Evolutionary conservation across 371 early-diverging fungal genomes (phyloP), one percentile per base, ranked within the genome.

Genomic region (Rhizomucor miehei): DNA sequence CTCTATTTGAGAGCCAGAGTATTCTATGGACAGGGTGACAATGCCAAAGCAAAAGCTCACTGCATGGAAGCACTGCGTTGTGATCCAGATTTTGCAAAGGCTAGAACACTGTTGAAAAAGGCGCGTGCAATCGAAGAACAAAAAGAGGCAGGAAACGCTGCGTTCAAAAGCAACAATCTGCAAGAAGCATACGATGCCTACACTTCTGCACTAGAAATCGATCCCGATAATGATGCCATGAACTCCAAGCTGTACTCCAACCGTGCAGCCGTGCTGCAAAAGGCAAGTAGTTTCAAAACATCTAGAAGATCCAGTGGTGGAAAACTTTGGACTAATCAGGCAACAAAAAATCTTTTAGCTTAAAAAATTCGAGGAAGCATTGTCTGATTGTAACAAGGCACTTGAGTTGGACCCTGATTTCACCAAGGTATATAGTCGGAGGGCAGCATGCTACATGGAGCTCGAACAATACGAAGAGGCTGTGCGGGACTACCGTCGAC

Each of bases 391-490:
- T 58, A 78, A 83, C 52, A 73, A 78, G 48, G 86, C 91, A 13
- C 56, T 90, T 56, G 83, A 86, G 48, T 69, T 89, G 14, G 85
- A 88, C 49, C 57, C 77, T 14, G 70, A 73, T 16, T 82, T 79
- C 52, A 65, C 73, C 56, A 94, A 92, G 71, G 81, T 89, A 34
- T 84, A 86, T 54, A 85, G 89, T 48, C 80, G 92, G 49, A 84
- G 92, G 57, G 93, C 94, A 0, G 89, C 88, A 52, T 79, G 86
- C 48, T 79, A 82, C 52, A 79, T 81, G 67, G 92, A 91, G 71
- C 65, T 81, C 13, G 89, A 91, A 53, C 69, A 81, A 52, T 91
- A 84, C 54, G 89, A 90, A 56, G 90, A 92, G 39, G 91, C 93
- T 0, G 79, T 89, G 0, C 77, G 86, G 25, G 92, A 92, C 64